Evolutionary conservation across 2,329 filamentous ascomycete species (phyloP).

Genomic region (Aureobasidium lini): DNA sequence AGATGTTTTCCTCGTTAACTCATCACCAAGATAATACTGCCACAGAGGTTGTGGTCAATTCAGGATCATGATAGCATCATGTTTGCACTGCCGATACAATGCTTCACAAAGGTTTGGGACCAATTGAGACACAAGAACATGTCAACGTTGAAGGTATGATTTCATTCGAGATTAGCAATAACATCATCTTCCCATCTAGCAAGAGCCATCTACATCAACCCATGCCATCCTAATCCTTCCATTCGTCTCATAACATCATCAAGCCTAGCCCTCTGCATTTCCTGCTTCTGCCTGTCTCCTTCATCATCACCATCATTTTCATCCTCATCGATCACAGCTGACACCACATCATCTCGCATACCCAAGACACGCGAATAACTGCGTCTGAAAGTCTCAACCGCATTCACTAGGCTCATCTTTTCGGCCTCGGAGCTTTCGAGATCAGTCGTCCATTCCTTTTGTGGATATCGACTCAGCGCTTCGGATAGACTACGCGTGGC

Average conservation of each 20-base stretch:
- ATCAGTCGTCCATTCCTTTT: background rate
- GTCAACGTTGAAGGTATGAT: no score
- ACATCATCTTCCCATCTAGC: background rate
- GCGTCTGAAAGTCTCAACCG: background rate
- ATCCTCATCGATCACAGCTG: background rate
- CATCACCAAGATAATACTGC: no score
- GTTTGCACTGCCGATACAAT: no score
- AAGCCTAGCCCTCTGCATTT: background rate
- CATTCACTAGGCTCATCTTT: background rate
- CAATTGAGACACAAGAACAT: no score
- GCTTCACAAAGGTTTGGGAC: no score
- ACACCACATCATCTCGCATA: background rate
- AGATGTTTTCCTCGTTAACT: no score
- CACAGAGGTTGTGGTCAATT: no score
- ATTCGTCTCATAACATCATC: background rate
- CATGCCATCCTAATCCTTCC: background rate
- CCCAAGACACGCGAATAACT: background rate
- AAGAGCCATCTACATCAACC: background rate
- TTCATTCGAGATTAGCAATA: background rate
- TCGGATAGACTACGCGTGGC: background rate
- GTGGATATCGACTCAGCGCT: background rate
- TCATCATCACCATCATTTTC: background rate
- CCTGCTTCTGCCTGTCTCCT: background rate
- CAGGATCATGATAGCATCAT: no score
- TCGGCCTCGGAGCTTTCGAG: background rate